Percentiles rank a stretch among this genome's conserved stretches.
phyloP scores from a whole-genome alignment of 768 basidiomycete genomes.

The Podaxis sp. region DNA sequence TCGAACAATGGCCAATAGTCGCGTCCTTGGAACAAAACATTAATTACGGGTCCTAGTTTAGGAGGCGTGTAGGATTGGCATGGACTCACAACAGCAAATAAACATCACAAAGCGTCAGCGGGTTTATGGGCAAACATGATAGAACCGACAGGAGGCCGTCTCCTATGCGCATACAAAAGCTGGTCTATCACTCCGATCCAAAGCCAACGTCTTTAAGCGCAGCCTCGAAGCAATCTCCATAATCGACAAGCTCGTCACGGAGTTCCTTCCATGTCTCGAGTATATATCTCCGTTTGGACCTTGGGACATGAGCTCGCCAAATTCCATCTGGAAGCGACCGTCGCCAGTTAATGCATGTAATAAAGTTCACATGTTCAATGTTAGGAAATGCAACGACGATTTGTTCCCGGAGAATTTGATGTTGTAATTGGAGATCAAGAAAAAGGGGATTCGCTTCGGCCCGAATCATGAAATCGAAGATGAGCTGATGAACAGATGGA shows the following conservation, averaged over 20 bases:
- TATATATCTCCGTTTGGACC: neutral
- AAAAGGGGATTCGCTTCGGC: neutral
- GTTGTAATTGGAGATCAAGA: neutral
- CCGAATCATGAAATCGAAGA: neutral
- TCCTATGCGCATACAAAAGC: neutral
- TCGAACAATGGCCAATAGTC: neutral
- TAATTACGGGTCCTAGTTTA: neutral
- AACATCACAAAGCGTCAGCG: neutral
- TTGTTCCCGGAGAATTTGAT: neutral
- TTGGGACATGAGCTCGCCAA: constrained; percentile 1
- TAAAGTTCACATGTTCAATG: constrained; percentile 7
- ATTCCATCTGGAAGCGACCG: neutral
- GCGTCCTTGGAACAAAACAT: neutral
- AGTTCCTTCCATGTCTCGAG: neutral
- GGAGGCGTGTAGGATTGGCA: neutral
- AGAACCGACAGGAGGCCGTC: no score
- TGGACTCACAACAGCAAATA: neutral
- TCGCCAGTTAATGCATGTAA: constrained; percentile 1
- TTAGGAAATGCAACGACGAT: neutral
- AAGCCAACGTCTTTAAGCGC: neutral
- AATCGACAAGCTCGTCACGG: neutral
- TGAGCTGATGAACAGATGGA: neutral
- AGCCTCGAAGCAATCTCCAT: neutral
- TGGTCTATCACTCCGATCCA: neutral
- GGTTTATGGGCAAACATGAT: neutral